Evolutionary conservation across 1,284 basidiomycete genomes (phyloP), one percentile per base, ranked within the genome.

Genomic region (Lentinus polychrous): DNA sequence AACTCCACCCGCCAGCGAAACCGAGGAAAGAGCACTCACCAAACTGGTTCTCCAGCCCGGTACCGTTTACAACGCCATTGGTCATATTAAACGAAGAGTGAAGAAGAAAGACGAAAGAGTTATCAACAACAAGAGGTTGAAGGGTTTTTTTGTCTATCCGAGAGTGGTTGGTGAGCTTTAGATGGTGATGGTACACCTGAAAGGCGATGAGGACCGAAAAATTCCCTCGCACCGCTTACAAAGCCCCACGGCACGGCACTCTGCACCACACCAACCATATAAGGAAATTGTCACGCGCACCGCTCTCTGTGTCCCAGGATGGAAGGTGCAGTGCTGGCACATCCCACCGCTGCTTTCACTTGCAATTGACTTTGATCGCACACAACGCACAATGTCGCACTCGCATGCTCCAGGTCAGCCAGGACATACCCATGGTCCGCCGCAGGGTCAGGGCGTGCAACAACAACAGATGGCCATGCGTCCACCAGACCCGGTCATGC

Each of bases 41-140:
- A 69, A 93, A 86, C 68, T 83, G 81, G 65, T 77, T 75, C 78
- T 94, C 91, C 64, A 94, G 75, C 71, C 79, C 84, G 68, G 78
- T 70, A 66, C 80, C 83, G 71, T 87, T 87, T 83, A 86, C 78
- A 75, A 79, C 79, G 79, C 84, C 85, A 88, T 88, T 87, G 72
- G 83, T 81, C 86, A 88, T 88, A 85, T 83, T 86, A 84, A 63
- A 56, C 50, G 49, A 23, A 52, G 56, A 58, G 61, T 43, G 52
- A 63, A 66, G 56, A 49, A 53, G 55, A 55, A 59, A 49, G 50
- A 56, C 56, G 52, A 51, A 50, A 50, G 46, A 53, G 47, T 56
- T 58, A 58, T 53, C 33, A 45, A 55, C 50, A 58, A 38, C 52
- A 56, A 54, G 55, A 55, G 37, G 50, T 50, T 39, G 54, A 45